Evolutionary conservation across 306 rosid species (phyloP), one percentile per base, ranked within the genome.

Genomic region (Begonia masoniana): DNA sequence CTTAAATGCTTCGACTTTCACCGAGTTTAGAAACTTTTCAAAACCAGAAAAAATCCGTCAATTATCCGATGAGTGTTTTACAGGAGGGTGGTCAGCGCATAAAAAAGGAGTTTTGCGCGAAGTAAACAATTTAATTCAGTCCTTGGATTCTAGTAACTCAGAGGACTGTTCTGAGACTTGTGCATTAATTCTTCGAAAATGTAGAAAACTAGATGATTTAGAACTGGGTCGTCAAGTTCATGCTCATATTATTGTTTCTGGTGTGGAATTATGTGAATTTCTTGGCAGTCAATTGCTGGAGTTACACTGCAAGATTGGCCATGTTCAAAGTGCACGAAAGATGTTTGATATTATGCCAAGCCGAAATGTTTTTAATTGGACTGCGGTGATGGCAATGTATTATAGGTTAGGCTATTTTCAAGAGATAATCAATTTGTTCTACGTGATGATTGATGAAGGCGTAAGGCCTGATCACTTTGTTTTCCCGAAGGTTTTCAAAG

Each of bases 401-500:
- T 62, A 21, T 24, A 12, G 67, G 19, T 10, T 47, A 24, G 60
- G 67, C 10, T 10, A 43, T 54, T 54, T 53, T 46, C 8, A 43
- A 26, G 60, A 62, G 60, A 21, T 42, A 3, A 46, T 54, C 15
- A 15, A 19, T 26, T 31, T 62, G 60, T 54, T 41, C 15, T 53
- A 43, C 47, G 4, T 12, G 45, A 62, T 53, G 67, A 54, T 45
- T 31, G 60, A 15, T 17, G 60, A 62, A 54, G 60, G 67, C 46
- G 17, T 62, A 41, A 31, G 60, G 16, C 67, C 60, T 2, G 67
- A 54, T 62, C 60, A 53, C 48, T 62, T 62, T 47, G 60, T 62
- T 26, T 62, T 62, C 46, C 60, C 60, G 0, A 62, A 54, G 60
- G 60, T 62, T 43, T 62, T 62, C 60, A 62, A 62, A 24, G 60